phyloP scores from a whole-genome alignment of 1,284 basidiomycete species.

The Cryptococcus jaspeensis region DNA sequence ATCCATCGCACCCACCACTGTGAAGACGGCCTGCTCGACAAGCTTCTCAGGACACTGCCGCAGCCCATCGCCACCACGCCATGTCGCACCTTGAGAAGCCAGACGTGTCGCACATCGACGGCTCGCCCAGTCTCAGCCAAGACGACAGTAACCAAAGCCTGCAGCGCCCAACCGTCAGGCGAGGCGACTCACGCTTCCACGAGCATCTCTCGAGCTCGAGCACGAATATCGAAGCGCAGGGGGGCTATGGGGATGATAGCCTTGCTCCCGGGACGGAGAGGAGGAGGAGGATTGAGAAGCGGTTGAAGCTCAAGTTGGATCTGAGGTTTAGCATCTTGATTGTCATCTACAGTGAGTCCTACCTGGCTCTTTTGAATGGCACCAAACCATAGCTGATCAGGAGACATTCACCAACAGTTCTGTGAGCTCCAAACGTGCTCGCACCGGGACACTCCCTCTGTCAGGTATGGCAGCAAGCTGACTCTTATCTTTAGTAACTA shows the following conservation, averaged over 20 bases:
- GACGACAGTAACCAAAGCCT: too few species aligned
- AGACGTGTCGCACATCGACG: too few species aligned
- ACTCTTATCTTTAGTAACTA: slow-evolving; percentile 20
- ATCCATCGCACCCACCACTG: too few species aligned
- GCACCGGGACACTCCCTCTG: neutral
- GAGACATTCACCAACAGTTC: neutral
- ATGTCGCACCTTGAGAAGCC: too few species aligned
- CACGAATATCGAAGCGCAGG: neutral
- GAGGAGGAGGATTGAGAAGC: slow-evolving; percentile 35
- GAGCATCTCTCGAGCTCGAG: slow-evolving; percentile 8
- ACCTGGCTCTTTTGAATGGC: neutral
- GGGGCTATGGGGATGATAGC: neutral
- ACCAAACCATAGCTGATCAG: neutral
- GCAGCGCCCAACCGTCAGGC: slow-evolving; percentile 3
- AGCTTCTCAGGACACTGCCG: too few species aligned
- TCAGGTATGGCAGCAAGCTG: neutral
- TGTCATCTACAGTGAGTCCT: slow-evolving; percentile 20
- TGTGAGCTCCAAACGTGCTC: slow-evolving; percentile 1
- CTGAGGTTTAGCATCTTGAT: slow-evolving; percentile 36
- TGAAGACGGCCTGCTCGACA: too few species aligned
- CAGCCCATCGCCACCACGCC: too few species aligned
- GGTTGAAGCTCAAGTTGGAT: slow-evolving; percentile 46
- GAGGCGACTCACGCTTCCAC: slow-evolving; percentile 10
- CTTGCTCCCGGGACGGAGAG: slow-evolving; percentile 14
- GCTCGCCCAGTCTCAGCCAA: too few species aligned